Conservation (phyloP, 192 early-diverging fungal genomes). For the Backusella westeae region DNA sequence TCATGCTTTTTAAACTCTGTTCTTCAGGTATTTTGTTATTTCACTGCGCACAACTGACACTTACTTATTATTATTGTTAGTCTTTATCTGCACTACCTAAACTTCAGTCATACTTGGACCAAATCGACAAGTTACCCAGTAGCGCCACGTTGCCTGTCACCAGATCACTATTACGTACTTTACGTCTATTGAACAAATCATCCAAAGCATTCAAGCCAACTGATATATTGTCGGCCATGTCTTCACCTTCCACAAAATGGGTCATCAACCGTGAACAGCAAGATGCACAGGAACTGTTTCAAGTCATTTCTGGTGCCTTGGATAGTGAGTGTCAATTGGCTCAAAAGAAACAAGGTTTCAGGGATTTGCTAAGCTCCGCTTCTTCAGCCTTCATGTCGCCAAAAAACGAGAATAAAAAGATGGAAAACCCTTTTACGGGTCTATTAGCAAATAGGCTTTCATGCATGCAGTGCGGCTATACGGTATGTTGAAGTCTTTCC, state of each 20-base stretch:
- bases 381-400: background rate
- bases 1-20: slow-evolving; percentile 93
- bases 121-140: background rate
- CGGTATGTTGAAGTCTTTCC: slow-evolving; percentile 32
- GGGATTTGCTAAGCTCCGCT: background rate
- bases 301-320: slow-evolving; percentile 70
- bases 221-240: slow-evolving; percentile 58
- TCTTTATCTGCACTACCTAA: slow-evolving; percentile 18
- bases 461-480: slow-evolving; percentile 79
- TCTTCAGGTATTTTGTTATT: slow-evolving; percentile 60
- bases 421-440: slow-evolving; percentile 71
- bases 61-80: background rate
- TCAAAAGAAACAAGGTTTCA: slow-evolving; percentile 5
- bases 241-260: slow-evolving; percentile 37
- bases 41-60: background rate
- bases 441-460: slow-evolving; percentile 71
- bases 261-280: slow-evolving; percentile 72
- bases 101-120: slow-evolving; percentile 6
- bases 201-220: slow-evolving; percentile 53
- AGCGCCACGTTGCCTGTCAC: slow-evolving; percentile 1
- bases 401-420: background rate
- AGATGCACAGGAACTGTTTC: slow-evolving; percentile 87
- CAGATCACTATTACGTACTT: slow-evolving; percentile 17
- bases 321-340: slow-evolving; percentile 55
- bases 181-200: slow-evolving; percentile 35